Evolutionary conservation across 305 asterid species (phyloP).

Genomic region (Fraxinus platypoda): DNA sequence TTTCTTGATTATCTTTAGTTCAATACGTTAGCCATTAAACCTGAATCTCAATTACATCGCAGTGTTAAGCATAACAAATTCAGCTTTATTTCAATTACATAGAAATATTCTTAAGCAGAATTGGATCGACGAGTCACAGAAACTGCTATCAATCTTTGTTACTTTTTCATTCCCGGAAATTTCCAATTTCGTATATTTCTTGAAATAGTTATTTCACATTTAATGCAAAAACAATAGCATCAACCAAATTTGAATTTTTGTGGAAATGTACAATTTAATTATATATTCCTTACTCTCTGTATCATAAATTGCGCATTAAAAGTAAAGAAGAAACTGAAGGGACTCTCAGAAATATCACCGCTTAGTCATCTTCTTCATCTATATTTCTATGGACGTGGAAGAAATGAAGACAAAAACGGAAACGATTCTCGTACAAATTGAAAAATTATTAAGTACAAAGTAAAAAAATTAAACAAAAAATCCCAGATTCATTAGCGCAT

Average conservation of each 20-base stretch:
- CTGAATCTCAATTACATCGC: neutral
- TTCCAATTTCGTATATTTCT: neutral
- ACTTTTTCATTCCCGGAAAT: neutral
- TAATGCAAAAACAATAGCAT: neutral
- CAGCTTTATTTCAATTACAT: neutral
- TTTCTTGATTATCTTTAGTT: neutral
- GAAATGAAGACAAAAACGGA: neutral
- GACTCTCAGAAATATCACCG: neutral
- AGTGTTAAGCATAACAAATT: neutral
- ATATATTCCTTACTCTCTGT: neutral
- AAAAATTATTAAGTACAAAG: neutral
- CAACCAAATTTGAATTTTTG: neutral
- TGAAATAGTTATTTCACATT: neutral
- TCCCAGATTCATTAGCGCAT: neutral
- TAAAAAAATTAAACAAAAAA: neutral
- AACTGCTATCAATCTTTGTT: neutral
- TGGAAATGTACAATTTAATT: neutral
- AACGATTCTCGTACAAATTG: neutral
- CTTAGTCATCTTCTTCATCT: neutral
- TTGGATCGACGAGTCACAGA: neutral
- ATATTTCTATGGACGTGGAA: neutral
- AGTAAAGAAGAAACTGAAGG: neutral
- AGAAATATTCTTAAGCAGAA: neutral
- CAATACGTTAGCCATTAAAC: neutral
- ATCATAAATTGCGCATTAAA: neutral